Percentiles rank a stretch among this genome's conserved stretches.
These are phyloP conservation scores for Eucalyptus erythrocorys DNA, from an alignment of 345 rosid genomes.

Conservation along the genomic window DNA sequence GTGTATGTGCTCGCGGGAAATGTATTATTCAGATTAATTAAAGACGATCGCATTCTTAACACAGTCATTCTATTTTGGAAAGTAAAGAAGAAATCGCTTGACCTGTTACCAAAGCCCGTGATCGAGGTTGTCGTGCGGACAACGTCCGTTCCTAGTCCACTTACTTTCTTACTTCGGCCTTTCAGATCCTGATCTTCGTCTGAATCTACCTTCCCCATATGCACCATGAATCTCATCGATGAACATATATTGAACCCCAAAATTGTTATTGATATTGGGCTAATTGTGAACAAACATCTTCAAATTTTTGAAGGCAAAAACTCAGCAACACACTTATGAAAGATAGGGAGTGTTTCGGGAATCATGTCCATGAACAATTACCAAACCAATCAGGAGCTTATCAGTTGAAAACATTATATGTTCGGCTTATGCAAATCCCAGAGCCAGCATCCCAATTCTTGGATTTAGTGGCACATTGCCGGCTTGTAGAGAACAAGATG, in stretches of 20 bases:
- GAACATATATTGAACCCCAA: neutral
- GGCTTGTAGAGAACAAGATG: neutral
- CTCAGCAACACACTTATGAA: neutral
- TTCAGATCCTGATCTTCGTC: neutral
- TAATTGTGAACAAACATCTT: neutral
- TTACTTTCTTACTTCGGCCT: neutral
- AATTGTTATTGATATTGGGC: neutral
- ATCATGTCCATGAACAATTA: neutral
- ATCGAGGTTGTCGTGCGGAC: neutral
- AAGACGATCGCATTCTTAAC: neutral
- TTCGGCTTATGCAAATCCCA: neutral
- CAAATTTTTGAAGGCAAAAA: neutral
- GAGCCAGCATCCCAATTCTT: neutral
- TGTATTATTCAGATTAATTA: neutral
- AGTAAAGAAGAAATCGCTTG: neutral
- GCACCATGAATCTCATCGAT: neutral
- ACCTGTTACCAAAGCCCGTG: neutral
- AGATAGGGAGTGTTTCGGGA: neutral
- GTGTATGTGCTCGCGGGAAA: neutral
- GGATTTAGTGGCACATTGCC: neutral
- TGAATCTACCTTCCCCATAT: neutral
- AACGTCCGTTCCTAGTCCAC: neutral
- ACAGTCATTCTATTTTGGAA: neutral
- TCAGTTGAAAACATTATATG: neutral
- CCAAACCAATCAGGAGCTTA: neutral